These are phyloP conservation scores for Microsporum ferrugineum DNA, from an alignment of 2,329 filamentous ascomycete species.

Conservation along the genomic window DNA sequence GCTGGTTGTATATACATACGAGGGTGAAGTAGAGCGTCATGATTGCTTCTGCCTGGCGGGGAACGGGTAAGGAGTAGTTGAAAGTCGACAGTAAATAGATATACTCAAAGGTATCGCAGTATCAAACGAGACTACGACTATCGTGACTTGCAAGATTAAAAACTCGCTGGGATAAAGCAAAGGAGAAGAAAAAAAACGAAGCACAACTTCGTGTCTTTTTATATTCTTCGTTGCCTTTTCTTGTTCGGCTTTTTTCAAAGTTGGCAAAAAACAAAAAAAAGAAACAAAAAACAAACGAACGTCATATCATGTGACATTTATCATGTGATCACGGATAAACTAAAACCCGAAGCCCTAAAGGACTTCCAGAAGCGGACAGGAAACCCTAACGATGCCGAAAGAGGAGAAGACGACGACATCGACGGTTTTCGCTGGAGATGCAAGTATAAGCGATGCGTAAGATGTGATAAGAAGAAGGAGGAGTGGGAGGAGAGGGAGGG, in stretches of 20 bases:
- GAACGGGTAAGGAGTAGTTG: neutral
- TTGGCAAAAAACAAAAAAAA: neutral
- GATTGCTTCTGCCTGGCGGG: slow-evolving; percentile 21
- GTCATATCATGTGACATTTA: neutral
- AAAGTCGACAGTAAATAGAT: neutral
- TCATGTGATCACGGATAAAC: neutral
- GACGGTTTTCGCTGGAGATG: neutral
- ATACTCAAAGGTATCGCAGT: neutral
- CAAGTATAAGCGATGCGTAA: neutral
- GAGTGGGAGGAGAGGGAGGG: neutral
- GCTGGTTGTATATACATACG: slow-evolving; percentile 34
- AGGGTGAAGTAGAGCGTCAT: slow-evolving; percentile 63
- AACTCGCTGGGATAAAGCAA: no score
- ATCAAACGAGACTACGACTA: neutral
- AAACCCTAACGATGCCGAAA: neutral
- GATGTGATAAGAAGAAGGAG: neutral
- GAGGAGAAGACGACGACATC: neutral
- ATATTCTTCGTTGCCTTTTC: neutral
- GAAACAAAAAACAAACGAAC: neutral
- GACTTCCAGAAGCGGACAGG: neutral
- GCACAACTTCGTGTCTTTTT: neutral
- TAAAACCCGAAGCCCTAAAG: neutral
- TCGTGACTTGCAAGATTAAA: neutral
- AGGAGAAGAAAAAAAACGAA: neutral
- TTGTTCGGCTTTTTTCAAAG: neutral